phyloP scores from a whole-genome alignment of 208 protist species.

The Leishmania amazonensis region DNA sequence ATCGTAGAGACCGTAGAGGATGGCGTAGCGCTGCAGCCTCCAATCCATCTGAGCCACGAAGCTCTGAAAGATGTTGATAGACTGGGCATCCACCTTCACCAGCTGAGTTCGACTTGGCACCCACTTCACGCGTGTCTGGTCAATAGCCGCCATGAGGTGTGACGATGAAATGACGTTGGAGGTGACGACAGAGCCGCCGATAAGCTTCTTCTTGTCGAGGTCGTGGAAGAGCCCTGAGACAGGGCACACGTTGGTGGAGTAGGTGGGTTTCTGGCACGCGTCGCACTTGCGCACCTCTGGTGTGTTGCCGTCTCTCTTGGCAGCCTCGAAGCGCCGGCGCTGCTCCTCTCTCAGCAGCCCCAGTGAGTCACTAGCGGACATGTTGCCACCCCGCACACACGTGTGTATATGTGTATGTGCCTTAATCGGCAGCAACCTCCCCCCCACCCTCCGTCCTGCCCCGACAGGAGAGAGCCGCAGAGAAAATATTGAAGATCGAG shows the following conservation, averaged over 20 bases:
- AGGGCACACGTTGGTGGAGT: conserved; percentile 63
- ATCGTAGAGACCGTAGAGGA: conserved; percentile 85
- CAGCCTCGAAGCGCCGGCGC: conserved; percentile 33
- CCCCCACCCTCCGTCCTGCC: background rate
- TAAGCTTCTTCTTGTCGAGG: conserved; percentile 49
- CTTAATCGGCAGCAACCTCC: background rate
- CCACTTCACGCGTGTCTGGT: conserved; percentile 78
- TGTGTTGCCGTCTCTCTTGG: conserved; percentile 27
- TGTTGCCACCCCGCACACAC: background rate
- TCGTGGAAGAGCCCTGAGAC: conserved; percentile 80
- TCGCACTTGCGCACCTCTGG: conserved; percentile 58
- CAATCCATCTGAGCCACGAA: conserved; percentile 76
- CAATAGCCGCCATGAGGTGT: conserved; percentile 76
- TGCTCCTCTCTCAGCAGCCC: conserved; percentile 30
- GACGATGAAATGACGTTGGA: conserved; percentile 57
- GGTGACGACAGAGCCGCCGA: conserved; percentile 65
- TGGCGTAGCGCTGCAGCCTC: conserved; percentile 82
- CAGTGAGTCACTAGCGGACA: conserved; percentile 17
- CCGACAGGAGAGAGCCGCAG: background rate
- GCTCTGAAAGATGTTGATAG: conserved; percentile 87
- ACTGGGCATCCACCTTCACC: conserved; percentile 69
- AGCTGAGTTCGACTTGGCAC: conserved; percentile 68
- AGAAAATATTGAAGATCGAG: background rate
- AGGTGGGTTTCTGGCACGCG: conserved; percentile 59
- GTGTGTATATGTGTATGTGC: background rate